Conservation (phyloP, 2,329 filamentous ascomycete genomes). For the Elsinoe perseae region DNA sequence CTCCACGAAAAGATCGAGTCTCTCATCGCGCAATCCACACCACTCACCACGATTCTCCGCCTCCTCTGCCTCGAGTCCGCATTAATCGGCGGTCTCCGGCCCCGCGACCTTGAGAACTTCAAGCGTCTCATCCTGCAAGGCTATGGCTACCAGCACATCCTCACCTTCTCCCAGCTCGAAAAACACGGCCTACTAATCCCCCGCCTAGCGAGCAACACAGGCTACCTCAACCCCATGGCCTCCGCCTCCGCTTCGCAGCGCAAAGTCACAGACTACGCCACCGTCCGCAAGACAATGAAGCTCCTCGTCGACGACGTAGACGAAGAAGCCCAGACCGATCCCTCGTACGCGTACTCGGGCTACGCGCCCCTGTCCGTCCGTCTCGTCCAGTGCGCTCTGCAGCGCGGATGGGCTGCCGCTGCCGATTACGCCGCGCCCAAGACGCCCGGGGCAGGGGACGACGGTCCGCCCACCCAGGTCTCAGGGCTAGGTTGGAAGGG, state of each 20-base stretch:
- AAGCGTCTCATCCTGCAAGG: slow-evolving; percentile 81
- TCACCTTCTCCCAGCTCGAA: slow-evolving; percentile 81
- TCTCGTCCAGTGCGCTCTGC: slow-evolving; percentile 83
- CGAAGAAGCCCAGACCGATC: slow-evolving; percentile 86
- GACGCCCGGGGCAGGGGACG: slow-evolving; percentile 29
- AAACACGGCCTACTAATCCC: slow-evolving; percentile 81
- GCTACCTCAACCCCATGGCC: slow-evolving; percentile 71
- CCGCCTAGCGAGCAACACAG: slow-evolving; percentile 60
- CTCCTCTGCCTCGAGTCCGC: slow-evolving; percentile 87
- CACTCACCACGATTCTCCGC: slow-evolving; percentile 72
- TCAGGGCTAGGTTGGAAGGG: slow-evolving; percentile 63
- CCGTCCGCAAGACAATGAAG: slow-evolving; percentile 74
- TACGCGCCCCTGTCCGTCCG: slow-evolving; percentile 90
- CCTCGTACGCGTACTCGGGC: slow-evolving; percentile 96
- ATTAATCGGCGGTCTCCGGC: slow-evolving; percentile 78
- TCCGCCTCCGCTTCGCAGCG: slow-evolving; percentile 45
- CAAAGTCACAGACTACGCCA: slow-evolving; percentile 66
- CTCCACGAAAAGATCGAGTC: slow-evolving; percentile 91
- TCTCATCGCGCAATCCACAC: slow-evolving; percentile 79
- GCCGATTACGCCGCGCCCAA: slow-evolving; percentile 37
- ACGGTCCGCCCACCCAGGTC: slow-evolving; percentile 43
- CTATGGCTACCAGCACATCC: slow-evolving; percentile 88
- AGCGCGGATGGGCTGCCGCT: slow-evolving; percentile 68
- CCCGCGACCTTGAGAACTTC: slow-evolving; percentile 82
- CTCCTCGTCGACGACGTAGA: slow-evolving; percentile 95